A percentile compares a stretch with the other conserved stretches of the same genome.
Evolutionary conservation across 2,329 filamentous ascomycete species (phyloP).

Genomic region (Amphichorda felina): DNA sequence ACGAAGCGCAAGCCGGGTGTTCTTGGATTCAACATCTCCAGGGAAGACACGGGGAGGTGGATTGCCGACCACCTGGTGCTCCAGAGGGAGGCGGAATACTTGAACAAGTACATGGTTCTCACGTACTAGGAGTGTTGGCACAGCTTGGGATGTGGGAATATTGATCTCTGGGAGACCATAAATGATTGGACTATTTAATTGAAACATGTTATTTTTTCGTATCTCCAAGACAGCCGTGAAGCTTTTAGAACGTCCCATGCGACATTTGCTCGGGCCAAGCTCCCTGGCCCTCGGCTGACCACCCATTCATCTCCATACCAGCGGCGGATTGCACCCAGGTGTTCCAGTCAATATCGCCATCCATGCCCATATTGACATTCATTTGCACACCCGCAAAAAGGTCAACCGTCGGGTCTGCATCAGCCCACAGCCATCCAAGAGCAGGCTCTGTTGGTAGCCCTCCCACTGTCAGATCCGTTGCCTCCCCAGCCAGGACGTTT

Average conservation of each 20-base stretch:
- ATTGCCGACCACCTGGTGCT: slow-evolving; percentile 26
- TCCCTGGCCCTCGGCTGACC: no score
- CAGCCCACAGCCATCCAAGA: slow-evolving; percentile 20
- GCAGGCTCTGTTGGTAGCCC: slow-evolving; percentile 1
- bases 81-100: slow-evolving; percentile 11
- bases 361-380: slow-evolving; percentile 16
- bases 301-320: slow-evolving; percentile 11
- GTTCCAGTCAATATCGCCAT: slow-evolving; percentile 20
- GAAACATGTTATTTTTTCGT: no score
- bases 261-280: no score
- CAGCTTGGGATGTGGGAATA: no score
- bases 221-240: no score
- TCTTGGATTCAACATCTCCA: slow-evolving; percentile 33
- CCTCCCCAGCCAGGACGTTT: neutral
- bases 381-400: slow-evolving; percentile 12
- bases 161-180: no score
- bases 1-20: slow-evolving; percentile 17
- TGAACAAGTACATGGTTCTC: slow-evolving; percentile 22
- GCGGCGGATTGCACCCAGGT: slow-evolving; percentile 20
- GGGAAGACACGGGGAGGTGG: slow-evolving; percentile 35
- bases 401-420: slow-evolving; percentile 12
- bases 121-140: no score
- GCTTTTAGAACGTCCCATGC: no score
- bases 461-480: neutral
- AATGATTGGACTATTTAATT: no score